phyloP scores from a whole-genome alignment of 2,329 filamentous ascomycete genomes.

The Amesomyces nigricolor region DNA sequence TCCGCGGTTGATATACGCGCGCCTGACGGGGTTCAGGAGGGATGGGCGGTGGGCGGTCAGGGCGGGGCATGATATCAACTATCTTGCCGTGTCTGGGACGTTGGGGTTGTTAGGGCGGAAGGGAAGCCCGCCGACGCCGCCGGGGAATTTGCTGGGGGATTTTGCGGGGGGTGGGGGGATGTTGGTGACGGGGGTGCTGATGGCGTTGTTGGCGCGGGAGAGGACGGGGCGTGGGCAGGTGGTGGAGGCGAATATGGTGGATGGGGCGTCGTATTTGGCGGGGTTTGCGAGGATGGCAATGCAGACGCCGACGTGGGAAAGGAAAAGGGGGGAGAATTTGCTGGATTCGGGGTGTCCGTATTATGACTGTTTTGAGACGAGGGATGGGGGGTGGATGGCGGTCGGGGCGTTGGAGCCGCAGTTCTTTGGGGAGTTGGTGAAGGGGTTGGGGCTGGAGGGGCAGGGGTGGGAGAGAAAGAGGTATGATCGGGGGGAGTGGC shows the following conservation, averaged over 20 bases:
- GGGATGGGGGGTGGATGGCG: constrained; percentile 72
- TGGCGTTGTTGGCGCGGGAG: constrained; percentile 66
- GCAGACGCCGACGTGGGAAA: constrained; percentile 57
- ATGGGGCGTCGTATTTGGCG: constrained; percentile 73
- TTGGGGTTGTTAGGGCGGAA: constrained; percentile 68
- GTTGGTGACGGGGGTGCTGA: constrained; percentile 73
- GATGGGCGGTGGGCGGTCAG: constrained; percentile 81
- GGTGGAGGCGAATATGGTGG: constrained; percentile 95
- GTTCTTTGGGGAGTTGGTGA: constrained; percentile 67
- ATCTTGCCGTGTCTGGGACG: constrained; percentile 81
- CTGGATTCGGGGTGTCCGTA: constrained; percentile 82
- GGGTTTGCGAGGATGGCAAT: constrained; percentile 67
- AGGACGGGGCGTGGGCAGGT: constrained; percentile 70
- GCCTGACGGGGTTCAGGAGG: constrained; percentile 84
- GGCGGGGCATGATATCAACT: constrained; percentile 96
- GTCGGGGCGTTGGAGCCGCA: constrained; percentile 88
- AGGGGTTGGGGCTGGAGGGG: constrained; percentile 56
- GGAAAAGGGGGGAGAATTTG: constrained; percentile 65
- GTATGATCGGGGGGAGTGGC: constrained; percentile 61
- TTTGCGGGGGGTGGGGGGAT: constrained; percentile 85
- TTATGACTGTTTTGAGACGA: constrained; percentile 85
- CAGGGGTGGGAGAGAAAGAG: constrained; percentile 48
- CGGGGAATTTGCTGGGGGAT: constrained; percentile 79
- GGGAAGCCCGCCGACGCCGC: constrained; percentile 67
- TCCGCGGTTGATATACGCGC: constrained; percentile 69